Evolutionary conservation across 2,329 filamentous ascomycete species (phyloP), one percentile per base, ranked within the genome.

Genomic region (Penicillium psychrosexuale): DNA sequence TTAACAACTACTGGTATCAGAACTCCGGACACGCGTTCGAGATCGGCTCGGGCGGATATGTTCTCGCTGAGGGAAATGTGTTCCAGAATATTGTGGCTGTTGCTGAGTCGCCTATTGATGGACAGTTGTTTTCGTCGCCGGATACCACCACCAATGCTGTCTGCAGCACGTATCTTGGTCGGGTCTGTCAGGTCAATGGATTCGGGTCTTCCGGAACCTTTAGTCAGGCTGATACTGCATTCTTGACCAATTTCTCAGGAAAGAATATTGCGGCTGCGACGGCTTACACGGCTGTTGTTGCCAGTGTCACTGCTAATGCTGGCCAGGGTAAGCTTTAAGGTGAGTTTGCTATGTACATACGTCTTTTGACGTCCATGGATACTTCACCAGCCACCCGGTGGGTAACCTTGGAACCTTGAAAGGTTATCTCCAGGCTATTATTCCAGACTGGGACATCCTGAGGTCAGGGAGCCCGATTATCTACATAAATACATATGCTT

Each of bases 1-100:
- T 84, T 67, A 85, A 84, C 79, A 85, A 85, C 77, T 84, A 81
- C 78, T 84, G 77, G 74, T 76, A 82, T 66, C 75, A 78, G 64
- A 80, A 78, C 69, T 67, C 71, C 19, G 79, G 79, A 46, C 83
- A 85, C 70, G 80, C 82, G n/a, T 84, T 85, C 66, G 83, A 84
- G 69, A 67, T 78, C 45, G 75, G 74, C 49, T 45, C 66, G 6
- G 77, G 76, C 39, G 72, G 62, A 47, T 73, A 72, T 61, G 76
- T 82, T 40, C 72, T 85, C 22, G 79, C 78, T 2, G 82, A 85
- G 71, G 83, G 82, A 36, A 84, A 82, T 62, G 71, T 81, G 45
- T 85, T 84, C 75, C 77, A 83, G 69, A 80, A 82, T 61, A 77
- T 85, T 51, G 66, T 69, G 13, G 71, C 72, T 19, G 68, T 75